phyloP scores from a whole-genome alignment of 2,329 filamentous ascomycete species.

The Lithohypha guttulata region DNA sequence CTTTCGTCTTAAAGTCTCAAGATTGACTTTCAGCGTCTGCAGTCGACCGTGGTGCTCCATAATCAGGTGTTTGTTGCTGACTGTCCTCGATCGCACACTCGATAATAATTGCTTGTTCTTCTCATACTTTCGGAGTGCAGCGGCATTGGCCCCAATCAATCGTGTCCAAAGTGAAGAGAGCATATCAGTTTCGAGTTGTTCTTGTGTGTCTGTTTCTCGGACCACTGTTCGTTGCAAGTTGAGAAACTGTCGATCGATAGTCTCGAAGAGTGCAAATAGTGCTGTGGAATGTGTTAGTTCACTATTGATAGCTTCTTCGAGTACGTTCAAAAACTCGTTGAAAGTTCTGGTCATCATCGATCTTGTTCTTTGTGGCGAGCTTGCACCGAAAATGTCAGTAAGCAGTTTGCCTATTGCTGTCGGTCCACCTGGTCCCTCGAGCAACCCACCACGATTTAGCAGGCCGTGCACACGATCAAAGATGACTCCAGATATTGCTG shows the following conservation, averaged over 20 bases:
- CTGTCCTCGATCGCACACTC: conserved; percentile 69
- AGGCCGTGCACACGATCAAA: conserved; percentile 77
- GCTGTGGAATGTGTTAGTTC: conserved; percentile 71
- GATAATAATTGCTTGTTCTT: conserved; percentile 72
- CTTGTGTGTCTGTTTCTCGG: conserved; percentile 71
- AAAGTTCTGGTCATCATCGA: conserved; percentile 77
- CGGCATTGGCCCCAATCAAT: conserved; percentile 65
- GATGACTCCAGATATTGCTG: conserved; percentile 31
- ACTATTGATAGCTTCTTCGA: conserved; percentile 79
- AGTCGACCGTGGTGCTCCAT: conserved; percentile 79
- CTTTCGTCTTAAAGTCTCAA: conserved; percentile 74
- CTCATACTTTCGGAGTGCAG: conserved; percentile 76
- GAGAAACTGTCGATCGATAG: conserved; percentile 80
- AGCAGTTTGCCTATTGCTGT: conserved; percentile 60
- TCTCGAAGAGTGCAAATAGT: conserved; percentile 82
- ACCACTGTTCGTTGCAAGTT: conserved; percentile 78
- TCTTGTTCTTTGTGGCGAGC: conserved; percentile 68
- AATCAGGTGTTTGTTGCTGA: conserved; percentile 76
- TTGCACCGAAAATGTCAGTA: conserved; percentile 66
- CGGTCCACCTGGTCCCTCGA: conserved; percentile 38
- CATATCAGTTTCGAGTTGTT: conserved; percentile 68
- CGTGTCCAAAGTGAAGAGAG: conserved; percentile 77
- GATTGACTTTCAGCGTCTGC: conserved; percentile 70
- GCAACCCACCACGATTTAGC: conserved; percentile 45
- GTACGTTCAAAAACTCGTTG: conserved; percentile 71